These are phyloP conservation scores for Colletotrichum higginsianum DNA, from an alignment of 2,329 filamentous ascomycete species.

Conservation along the genomic window DNA sequence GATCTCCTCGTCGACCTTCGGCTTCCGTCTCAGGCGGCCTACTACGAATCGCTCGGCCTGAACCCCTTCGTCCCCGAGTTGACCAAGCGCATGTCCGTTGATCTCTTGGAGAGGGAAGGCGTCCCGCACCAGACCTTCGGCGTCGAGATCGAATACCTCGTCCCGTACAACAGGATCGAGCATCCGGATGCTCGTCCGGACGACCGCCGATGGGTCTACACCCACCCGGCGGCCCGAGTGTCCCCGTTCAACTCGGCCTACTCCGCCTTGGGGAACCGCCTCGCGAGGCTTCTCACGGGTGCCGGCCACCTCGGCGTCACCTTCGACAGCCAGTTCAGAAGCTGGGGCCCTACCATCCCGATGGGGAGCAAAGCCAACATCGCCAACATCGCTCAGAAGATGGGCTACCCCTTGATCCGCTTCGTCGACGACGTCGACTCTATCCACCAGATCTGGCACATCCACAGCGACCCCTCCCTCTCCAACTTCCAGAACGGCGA, in stretches of 20 bases:
- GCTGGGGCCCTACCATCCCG: neutral
- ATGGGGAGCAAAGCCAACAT: neutral
- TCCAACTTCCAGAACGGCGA: neutral
- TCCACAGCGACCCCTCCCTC: slow-evolving; percentile 24
- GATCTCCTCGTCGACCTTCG: slow-evolving; percentile 16
- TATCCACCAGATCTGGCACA: slow-evolving; percentile 23
- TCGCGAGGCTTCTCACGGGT: slow-evolving; percentile 4
- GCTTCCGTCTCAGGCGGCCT: neutral
- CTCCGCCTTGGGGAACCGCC: neutral
- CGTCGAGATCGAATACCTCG: slow-evolving; percentile 35
- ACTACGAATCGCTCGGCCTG: slow-evolving; percentile 5
- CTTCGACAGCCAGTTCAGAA: neutral
- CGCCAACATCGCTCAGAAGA: neutral
- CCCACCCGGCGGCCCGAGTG: neutral
- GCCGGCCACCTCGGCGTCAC: slow-evolving; percentile 11
- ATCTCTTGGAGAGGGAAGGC: slow-evolving; percentile 6
- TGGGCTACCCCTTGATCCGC: neutral
- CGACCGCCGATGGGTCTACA: slow-evolving; percentile 27
- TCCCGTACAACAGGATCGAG: neutral
- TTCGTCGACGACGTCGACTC: neutral
- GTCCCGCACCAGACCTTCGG: slow-evolving; percentile 33
- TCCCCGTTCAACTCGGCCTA: neutral
- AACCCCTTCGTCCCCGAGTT: slow-evolving; percentile 25
- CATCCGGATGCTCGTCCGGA: neutral
- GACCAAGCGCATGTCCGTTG: neutral